Evolutionary conservation across 371 early-diverging fungal species (phyloP), one percentile per base, ranked within the genome.

Genomic region (Haplosporangium sp.): DNA sequence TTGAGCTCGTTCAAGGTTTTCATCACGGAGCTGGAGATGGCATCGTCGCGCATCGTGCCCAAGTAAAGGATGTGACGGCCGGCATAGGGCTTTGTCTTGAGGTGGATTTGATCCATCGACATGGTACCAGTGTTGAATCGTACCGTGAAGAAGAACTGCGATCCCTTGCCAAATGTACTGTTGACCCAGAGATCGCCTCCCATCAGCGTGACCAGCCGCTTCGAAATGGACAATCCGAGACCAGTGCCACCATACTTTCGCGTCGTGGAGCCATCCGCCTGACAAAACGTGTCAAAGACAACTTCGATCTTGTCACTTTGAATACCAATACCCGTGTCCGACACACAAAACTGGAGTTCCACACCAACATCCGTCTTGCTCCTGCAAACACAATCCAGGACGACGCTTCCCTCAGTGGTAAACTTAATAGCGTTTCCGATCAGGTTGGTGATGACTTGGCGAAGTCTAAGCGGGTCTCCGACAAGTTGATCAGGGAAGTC

Each of bases 291-390:
- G 52, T 91, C 90, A 70, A 96, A 96, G 36, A 95, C 90, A 16
- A 88, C 81, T 47, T 86, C 83, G 46, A 91, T 82, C 67, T 90
- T 92, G 60, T 92, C 91, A 53, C 87, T 85, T 58, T 89, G 83
- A 62, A 95, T 95, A n/a, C 95, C 96, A 42, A 95, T 95, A 54
- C 96, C 96, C 0, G 92, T 92, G 71, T 96, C 96, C 23, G 82
- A 81, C 11, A 95, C 93, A 60, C 90, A 90, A 40, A 94, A 83
- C 58, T 89, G 85, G 8, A 93, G 80, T 37, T 84, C 81, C 7
- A 87, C 76, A n/a, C 83, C 72, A 48, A 82, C 77, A 38, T 76
- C 81, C 13, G 83, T 62, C 54, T 71, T 61, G 64, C 60, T 62
- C 58, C 62, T 70, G 61, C 82, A 73, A 14, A 80, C 64, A 21